phyloP scores from a whole-genome alignment of 140 eudicot species.

The Artemisia princeps region DNA sequence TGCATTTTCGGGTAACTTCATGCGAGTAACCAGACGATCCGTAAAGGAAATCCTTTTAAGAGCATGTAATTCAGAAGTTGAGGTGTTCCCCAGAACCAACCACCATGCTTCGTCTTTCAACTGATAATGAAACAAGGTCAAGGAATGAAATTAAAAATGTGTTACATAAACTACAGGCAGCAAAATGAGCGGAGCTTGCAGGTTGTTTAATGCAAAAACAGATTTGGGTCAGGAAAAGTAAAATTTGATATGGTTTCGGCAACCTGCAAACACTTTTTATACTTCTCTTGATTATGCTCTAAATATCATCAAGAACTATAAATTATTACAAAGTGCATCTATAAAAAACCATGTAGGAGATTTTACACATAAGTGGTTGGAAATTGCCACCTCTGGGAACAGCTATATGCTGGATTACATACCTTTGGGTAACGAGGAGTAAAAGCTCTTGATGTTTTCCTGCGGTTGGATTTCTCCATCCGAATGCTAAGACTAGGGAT shows the following conservation, averaged over 20 bases:
- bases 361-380: background rate
- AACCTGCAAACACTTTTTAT: background rate
- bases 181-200: background rate
- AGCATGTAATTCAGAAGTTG: conserved; percentile 67
- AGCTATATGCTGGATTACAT: conserved; percentile 9
- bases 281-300: background rate
- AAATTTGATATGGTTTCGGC: background rate
- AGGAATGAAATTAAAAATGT: conserved; percentile 7
- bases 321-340: background rate
- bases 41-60: conserved; percentile 75
- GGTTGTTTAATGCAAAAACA: background rate
- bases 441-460: conserved; percentile 63
- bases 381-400: background rate
- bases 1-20: conserved; percentile 64
- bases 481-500: conserved; percentile 45
- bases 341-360: background rate
- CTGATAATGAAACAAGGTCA: conserved; percentile 29
- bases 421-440: conserved; percentile 92
- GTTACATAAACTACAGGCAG: background rate
- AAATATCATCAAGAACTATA: background rate
- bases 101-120: conserved; percentile 96
- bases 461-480: conserved; percentile 52
- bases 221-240: background rate
- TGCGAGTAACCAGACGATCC: conserved; percentile 52
- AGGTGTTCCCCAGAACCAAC: conserved; percentile 72